Conservation (phyloP, 495 filamentous ascomycete species). For the Penicillium coffeae region DNA sequence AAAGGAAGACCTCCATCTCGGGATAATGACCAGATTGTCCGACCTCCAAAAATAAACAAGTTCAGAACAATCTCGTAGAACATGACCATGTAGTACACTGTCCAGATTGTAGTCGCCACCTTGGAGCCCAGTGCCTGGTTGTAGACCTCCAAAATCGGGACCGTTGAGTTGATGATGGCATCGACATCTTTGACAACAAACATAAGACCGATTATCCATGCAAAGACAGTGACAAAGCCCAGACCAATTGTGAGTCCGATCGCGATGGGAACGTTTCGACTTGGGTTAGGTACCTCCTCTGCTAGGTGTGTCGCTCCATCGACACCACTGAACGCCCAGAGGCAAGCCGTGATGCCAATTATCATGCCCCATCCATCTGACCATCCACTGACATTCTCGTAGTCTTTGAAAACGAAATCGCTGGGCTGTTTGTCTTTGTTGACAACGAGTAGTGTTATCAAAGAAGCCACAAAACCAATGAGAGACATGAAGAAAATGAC, state of each 20-base stretch:
- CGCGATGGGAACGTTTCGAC: constrained; percentile 15
- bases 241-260: constrained; percentile 19
- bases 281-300: constrained; percentile 25
- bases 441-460: constrained; percentile 7
- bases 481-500: not conserved
- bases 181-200: constrained; percentile 25
- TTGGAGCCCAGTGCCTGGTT: constrained; percentile 21
- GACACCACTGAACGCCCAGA: constrained; percentile 23
- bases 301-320: constrained; percentile 25
- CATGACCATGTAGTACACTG: constrained; percentile 12
- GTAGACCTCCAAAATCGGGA: constrained; percentile 22
- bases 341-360: constrained; percentile 17
- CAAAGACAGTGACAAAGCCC: constrained; percentile 20
- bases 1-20: constrained; percentile 20
- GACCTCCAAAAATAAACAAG: constrained; percentile 11
- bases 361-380: constrained; percentile 26
- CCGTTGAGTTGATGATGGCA: constrained; percentile 16
- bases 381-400: constrained; percentile 21
- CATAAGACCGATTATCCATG: constrained; percentile 26
- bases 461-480: constrained; percentile 3
- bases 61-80: constrained; percentile 7
- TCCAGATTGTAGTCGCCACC: constrained; percentile 14
- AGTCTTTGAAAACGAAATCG: constrained; percentile 9
- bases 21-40: constrained; percentile 7
- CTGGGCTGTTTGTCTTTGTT: constrained; percentile 5